Evolutionary conservation across 2,329 filamentous ascomycete species (phyloP), one percentile per base, ranked within the genome.

Genomic region (Diplodia seriata): DNA sequence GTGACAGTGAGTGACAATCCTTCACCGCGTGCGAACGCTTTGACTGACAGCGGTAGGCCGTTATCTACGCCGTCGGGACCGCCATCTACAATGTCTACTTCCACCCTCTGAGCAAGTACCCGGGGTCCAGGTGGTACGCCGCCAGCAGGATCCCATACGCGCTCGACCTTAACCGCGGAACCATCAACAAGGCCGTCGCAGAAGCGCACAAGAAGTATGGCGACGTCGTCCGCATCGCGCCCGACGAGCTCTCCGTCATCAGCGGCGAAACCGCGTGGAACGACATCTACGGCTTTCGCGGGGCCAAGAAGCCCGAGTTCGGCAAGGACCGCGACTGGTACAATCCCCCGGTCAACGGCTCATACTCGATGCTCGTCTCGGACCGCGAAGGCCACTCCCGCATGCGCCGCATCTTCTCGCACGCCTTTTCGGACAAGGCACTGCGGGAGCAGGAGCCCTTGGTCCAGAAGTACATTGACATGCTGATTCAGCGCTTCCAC

Each of bases 181-280:
- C 50, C 1, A 73, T 76, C n/a, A 36, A 71, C 2, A 14, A 57
- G 11, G 76, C 73, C 72, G 47, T 77, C 29, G 71, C 71, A 26
- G 47, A 73, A 2, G 72, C 80, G 2, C 81, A 83, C 61, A 72
- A 77, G 12, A 73, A 76, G 59, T 82, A 81, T 68, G 82, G 82
- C 26, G 76, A 81, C 1, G 79, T 78, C 2, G 80, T 83, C 0
- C 76, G 81, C 9, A 69, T 83, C 5, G 73, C 76, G 0, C 82
- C 81, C 0, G 77, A 76, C 33, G 80, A 83, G 67, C 66, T 83
- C 0, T 81, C 81, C 1, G 81, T 82, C 72, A 82, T 76, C 63
- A 77, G 78, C 3, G 78, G 73, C n/a, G 79, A 82, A 1, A 78
- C 76, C 1, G 79, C 80, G 1, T 82, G 78, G 76, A 59, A 69